Evolutionary conservation across 2,329 filamentous ascomycete genomes (phyloP), one percentile per base, ranked within the genome.

Genomic region (Sclerotiophoma versabilis): DNA sequence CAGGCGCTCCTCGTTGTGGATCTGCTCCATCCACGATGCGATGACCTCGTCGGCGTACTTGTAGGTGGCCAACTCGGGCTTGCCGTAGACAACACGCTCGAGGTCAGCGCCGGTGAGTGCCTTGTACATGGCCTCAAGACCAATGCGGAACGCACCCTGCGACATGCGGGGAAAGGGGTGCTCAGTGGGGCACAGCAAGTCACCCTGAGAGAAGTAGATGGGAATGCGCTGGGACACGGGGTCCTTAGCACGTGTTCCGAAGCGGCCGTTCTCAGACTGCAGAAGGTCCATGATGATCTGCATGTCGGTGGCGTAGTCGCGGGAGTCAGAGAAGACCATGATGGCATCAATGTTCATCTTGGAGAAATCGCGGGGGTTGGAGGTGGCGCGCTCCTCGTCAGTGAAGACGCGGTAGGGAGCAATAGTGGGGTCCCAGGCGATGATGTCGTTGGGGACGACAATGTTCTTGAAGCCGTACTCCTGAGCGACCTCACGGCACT

Each of bases 31-130:
- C 88, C 88, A 92, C 45, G 82, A 83, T 26, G 84, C 80, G 58
- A 92, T 82, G 15, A 91, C 84, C 75, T 90, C 87, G 64, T 91
- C 88, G 59, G 88, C 89, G 76, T 89, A 91, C 78, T 88, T 89
- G 83, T 90, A 91, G n/a, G 88, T 90, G 5, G 88, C 88, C 55
- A 85, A 67, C 73, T 90, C 87, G 22, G 88, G 88, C 81, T 91
- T 91, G 68, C 88, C 88, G 78, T 90, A 90, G 51, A 91, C 86
- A 27, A 89, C 86, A 80, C 87, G 88, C 82, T 90, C 87, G 39
- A 91, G 84, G 59, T 90, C 87, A 14, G 82, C 82, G 53, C 87
- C 87, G 0, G 87, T 90, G 53, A 90, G 76, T 15, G 87, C 81
- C 76, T 86, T 86, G 81, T 89, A 92, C 78, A 90, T 89, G 60